phyloP scores from a whole-genome alignment of 768 basidiomycete genomes.

The Crucibulum laeve region DNA sequence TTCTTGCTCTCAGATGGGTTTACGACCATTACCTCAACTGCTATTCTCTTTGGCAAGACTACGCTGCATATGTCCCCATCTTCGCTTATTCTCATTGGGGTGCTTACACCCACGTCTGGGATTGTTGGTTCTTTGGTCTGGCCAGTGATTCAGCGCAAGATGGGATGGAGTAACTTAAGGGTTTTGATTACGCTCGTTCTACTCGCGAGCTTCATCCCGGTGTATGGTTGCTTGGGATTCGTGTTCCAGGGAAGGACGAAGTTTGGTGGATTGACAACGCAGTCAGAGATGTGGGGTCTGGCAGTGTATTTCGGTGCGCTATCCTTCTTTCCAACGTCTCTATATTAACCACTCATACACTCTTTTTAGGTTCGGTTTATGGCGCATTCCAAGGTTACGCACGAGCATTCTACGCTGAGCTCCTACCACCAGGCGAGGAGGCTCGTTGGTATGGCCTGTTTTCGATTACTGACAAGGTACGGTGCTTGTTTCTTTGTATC shows the following conservation, averaged over 20 bases:
- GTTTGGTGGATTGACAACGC: slow-evolving; percentile 75
- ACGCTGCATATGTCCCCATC: slow-evolving; percentile 76
- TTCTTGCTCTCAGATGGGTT: slow-evolving; percentile 92
- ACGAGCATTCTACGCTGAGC: slow-evolving; percentile 79
- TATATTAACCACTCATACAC: not conserved
- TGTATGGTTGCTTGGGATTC: slow-evolving; percentile 84
- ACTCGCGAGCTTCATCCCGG: slow-evolving; percentile 62
- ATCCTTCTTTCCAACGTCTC: not conserved
- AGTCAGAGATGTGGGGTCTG: slow-evolving; percentile 81
- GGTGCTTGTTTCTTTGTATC: not conserved
- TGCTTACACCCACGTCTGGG: slow-evolving; percentile 73
- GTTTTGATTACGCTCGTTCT: slow-evolving; percentile 66
- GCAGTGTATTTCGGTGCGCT: slow-evolving; percentile 76
- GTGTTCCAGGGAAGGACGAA: slow-evolving; percentile 42
- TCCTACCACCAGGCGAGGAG: slow-evolving; percentile 86
- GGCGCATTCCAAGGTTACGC: slow-evolving; percentile 93
- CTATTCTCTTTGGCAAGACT: slow-evolving; percentile 91
- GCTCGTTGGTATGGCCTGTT: slow-evolving; percentile 88
- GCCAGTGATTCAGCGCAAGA: slow-evolving; percentile 65
- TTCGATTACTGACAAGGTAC: slow-evolving; percentile 81
- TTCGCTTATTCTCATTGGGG: slow-evolving; percentile 74
- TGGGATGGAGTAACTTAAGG: slow-evolving; percentile 61
- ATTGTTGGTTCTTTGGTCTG: slow-evolving; percentile 83
- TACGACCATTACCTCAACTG: slow-evolving; percentile 89
- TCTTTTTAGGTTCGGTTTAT: slow-evolving; percentile 55